Conservation (phyloP, 768 basidiomycete genomes). For the Amanita rubescens region DNA sequence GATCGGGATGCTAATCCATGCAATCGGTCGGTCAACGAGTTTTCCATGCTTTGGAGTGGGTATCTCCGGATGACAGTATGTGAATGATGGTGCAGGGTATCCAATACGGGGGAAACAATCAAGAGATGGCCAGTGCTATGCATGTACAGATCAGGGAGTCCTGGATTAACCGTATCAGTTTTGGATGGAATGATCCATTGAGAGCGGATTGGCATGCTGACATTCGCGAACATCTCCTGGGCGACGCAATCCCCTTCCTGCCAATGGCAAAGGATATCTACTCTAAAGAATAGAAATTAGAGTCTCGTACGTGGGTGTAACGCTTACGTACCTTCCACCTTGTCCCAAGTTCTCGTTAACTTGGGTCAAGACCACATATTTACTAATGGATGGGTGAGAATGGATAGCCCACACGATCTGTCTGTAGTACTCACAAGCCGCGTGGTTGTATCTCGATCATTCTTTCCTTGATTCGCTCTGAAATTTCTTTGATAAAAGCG, state of each 20-base stretch:
- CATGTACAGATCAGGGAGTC: slow-evolving; percentile 53
- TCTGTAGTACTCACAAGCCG: slow-evolving; percentile 61
- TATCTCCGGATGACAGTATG: slow-evolving; percentile 11
- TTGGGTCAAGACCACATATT: slow-evolving; percentile 82
- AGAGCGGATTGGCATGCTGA: slow-evolving; percentile 30
- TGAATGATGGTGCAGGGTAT: slow-evolving; percentile 7
- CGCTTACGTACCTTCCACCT: slow-evolving; percentile 58
- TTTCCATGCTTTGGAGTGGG: slow-evolving; percentile 1
- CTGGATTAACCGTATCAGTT: slow-evolving; percentile 29
- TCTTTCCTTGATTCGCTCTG: slow-evolving; percentile 77
- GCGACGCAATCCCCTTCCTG: slow-evolving; percentile 76
- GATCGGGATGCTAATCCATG: neutral
- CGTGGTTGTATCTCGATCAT: slow-evolving; percentile 79
- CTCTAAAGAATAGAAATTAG: slow-evolving; percentile 33
- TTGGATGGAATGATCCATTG: slow-evolving; percentile 2
- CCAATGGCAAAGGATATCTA: slow-evolving; percentile 82
- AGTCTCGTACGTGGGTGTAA: neutral
- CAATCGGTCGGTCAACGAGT: neutral
- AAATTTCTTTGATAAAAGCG: slow-evolving; percentile 77
- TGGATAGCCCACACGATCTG: neutral
- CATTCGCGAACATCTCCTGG: slow-evolving; percentile 75
- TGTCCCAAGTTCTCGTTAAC: slow-evolving; percentile 81
- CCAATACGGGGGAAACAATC: slow-evolving; percentile 6
- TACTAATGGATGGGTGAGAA: slow-evolving; percentile 35
- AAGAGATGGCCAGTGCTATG: slow-evolving; percentile 41